Conservation (phyloP, 495 filamentous ascomycete species). For the Daldinia concentrica region DNA sequence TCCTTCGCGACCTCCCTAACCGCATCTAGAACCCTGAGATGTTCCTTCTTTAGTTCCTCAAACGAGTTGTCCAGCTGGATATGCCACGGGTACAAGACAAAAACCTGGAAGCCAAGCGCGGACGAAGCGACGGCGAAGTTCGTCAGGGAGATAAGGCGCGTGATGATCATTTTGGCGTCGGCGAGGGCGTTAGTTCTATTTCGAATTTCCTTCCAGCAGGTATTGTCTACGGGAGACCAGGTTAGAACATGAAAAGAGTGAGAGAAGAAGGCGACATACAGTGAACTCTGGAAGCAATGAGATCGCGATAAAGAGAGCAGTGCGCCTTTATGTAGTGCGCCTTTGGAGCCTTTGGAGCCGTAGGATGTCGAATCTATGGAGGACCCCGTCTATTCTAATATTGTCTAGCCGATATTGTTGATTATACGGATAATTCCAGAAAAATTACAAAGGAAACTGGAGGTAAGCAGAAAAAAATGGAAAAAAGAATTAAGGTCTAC, state of each 20-base stretch:
- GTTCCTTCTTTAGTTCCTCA: slow-evolving; percentile 64
- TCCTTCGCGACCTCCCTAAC: slow-evolving; percentile 48
- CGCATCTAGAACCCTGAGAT: slow-evolving; percentile 50
- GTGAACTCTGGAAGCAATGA: slow-evolving; percentile 21
- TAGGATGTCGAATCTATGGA: slow-evolving; percentile 28
- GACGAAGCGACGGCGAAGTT: slow-evolving; percentile 69
- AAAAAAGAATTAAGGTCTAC: slow-evolving; percentile 26
- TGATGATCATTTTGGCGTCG: slow-evolving; percentile 45
- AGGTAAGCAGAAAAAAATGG: slow-evolving; percentile 24
- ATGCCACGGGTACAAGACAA: slow-evolving; percentile 74
- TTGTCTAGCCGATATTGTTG: slow-evolving; percentile 11
- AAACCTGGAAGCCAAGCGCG: slow-evolving; percentile 70
- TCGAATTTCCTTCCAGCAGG: slow-evolving; percentile 18
- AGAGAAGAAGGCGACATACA: slow-evolving; percentile 18
- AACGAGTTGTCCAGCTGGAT: slow-evolving; percentile 69
- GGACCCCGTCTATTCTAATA: slow-evolving; percentile 15
- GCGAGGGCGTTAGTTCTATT: slow-evolving; percentile 15
- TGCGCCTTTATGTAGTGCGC: slow-evolving; percentile 29
- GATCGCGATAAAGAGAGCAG: slow-evolving; percentile 34
- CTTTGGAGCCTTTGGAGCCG: slow-evolving; percentile 19
- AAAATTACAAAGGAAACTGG: slow-evolving; percentile 19
- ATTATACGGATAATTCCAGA: not conserved
- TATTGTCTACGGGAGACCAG: slow-evolving; percentile 17
- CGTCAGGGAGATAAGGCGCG: slow-evolving; percentile 66
- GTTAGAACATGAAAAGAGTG: slow-evolving; percentile 21